Conservation (phyloP, 1,284 basidiomycete species). For the Pseudozyma hubeiensis region DNA sequence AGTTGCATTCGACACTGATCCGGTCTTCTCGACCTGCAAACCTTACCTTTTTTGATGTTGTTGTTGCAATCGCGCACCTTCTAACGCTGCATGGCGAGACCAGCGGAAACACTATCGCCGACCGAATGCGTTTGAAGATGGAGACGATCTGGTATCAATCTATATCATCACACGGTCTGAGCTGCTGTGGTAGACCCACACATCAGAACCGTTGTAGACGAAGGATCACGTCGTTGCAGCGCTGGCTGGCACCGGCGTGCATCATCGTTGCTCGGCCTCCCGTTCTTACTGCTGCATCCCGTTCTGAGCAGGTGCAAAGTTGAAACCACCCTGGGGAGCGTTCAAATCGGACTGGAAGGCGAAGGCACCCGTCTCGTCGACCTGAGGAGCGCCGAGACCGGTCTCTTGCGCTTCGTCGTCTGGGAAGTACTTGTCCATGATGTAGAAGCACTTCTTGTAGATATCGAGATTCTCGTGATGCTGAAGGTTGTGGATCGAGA, state of each 20-base stretch:
- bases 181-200: no score
- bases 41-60: conserved; percentile 37
- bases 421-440: conserved; percentile 72
- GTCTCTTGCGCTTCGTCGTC: conserved; percentile 73
- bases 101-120: neutral
- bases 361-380: conserved; percentile 86
- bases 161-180: neutral
- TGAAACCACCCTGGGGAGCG: conserved; percentile 65
- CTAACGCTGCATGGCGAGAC: conserved; percentile 1
- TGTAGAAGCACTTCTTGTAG: conserved; percentile 99
- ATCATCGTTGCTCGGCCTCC: neutral
- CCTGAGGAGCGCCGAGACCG: conserved; percentile 80
- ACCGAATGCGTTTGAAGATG: neutral
- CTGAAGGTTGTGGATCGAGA: conserved; percentile 97
- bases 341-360: conserved; percentile 74
- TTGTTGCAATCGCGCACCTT: neutral
- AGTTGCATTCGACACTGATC: no score
- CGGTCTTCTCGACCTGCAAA: conserved; percentile 12
- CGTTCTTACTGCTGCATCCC: conserved; percentile 56
- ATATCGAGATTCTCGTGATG: conserved; percentile 99
- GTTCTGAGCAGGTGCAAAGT: conserved; percentile 59
- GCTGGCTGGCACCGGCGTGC: neutral
- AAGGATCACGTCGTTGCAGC: no score
- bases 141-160: conserved; percentile 25
- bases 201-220: no score